These are phyloP conservation scores for Triticum timopheevii DNA, from an alignment of 176 grass and related monocot genomes.

Conservation along the genomic window DNA sequence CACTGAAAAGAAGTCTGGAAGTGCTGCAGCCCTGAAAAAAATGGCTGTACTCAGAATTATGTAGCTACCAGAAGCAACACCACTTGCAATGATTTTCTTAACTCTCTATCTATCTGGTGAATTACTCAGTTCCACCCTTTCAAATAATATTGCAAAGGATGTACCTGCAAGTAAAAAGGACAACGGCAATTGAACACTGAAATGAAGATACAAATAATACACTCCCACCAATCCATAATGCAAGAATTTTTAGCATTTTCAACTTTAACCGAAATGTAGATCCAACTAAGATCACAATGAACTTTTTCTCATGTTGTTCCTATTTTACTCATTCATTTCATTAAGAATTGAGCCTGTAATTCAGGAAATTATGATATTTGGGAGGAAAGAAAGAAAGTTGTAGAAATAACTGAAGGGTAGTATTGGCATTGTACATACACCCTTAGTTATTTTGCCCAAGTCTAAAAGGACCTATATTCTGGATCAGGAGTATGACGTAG, in stretches of 20 bases:
- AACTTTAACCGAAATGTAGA: background rate
- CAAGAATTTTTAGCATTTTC: background rate
- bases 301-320: background rate
- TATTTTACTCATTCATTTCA: background rate
- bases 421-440: background rate
- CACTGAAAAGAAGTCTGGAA: slow-evolving; percentile 13
- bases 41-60: slow-evolving; percentile 37
- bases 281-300: background rate
- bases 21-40: slow-evolving; percentile 26
- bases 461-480: background rate
- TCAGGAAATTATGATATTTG: background rate
- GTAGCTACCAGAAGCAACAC: slow-evolving; percentile 45
- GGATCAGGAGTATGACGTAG: background rate
- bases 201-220: background rate
- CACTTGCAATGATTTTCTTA: slow-evolving; percentile 33
- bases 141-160: slow-evolving; percentile 45
- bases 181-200: background rate
- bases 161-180: slow-evolving; percentile 28
- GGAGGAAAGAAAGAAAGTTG: background rate
- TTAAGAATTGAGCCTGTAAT: background rate
- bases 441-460: background rate
- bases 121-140: slow-evolving; percentile 35
- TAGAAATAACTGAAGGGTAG: background rate
- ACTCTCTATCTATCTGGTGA: slow-evolving; percentile 34
- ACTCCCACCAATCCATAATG: background rate